These are phyloP conservation scores for Lodderomyces pseudojiufengensis DNA, from an alignment of 1,139 yeast genomes.

Conservation along the genomic window DNA sequence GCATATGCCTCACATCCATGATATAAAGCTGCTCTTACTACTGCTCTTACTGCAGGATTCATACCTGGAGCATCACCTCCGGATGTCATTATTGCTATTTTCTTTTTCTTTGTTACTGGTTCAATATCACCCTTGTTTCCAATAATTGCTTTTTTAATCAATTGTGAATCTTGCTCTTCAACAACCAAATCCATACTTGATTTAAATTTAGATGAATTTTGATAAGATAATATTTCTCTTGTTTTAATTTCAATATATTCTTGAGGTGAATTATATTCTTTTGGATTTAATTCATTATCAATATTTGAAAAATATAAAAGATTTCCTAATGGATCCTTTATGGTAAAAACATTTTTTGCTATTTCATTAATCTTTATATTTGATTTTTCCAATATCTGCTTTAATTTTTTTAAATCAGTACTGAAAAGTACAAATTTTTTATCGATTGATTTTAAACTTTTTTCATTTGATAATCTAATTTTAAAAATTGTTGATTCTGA, in stretches of 20 bases:
- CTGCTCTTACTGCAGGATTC: slow-evolving; percentile 95
- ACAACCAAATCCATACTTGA: slow-evolving; percentile 3
- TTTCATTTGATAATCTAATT: slow-evolving; percentile 45
- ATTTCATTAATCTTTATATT: slow-evolving; percentile 17
- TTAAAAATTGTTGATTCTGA: slow-evolving; percentile 44
- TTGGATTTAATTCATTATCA: slow-evolving; percentile 27
- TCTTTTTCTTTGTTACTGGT: slow-evolving; percentile 31
- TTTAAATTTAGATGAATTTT: slow-evolving; percentile 1
- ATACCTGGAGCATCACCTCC: slow-evolving; percentile 99
- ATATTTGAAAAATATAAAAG: slow-evolving; percentile 40
- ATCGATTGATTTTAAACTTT: slow-evolving; percentile 18
- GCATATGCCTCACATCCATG: slow-evolving; percentile 94
- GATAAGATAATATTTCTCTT: slow-evolving; percentile 9
- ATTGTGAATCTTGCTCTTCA: slow-evolving; percentile 2
- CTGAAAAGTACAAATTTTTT: slow-evolving; percentile 51
- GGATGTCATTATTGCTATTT: slow-evolving; percentile 93
- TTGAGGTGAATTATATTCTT: slow-evolving; percentile 26
- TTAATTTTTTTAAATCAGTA: slow-evolving; percentile 40
- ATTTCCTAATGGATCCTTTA: slow-evolving; percentile 59
- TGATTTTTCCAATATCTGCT: slow-evolving; percentile 25
- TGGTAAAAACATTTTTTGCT: slow-evolving; percentile 19
- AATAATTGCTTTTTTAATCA: slow-evolving; percentile 13
- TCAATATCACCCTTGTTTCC: slow-evolving; percentile 7
- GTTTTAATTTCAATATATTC: slow-evolving; percentile 19
- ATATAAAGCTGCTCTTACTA: slow-evolving; percentile 84